These are phyloP conservation scores for Pythium utonaiense DNA, from an alignment of 352 stramenopile species.

Conservation along the genomic window DNA sequence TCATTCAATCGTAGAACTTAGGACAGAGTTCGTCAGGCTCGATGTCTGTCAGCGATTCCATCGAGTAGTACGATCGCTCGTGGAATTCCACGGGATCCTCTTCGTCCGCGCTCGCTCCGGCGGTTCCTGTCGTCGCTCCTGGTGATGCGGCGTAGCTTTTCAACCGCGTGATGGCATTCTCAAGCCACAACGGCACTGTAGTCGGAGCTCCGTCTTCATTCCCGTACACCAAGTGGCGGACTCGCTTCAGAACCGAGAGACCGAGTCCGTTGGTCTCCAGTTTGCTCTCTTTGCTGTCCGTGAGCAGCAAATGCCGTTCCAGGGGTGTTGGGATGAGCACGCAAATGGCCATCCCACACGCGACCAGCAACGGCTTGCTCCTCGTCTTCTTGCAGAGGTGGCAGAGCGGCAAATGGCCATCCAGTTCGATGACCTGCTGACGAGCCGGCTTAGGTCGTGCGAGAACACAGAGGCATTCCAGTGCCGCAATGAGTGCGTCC, in stretches of 20 bases:
- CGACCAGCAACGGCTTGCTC: slow-evolving; percentile 29
- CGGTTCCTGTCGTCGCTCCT: background rate
- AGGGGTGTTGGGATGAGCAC: slow-evolving; percentile 41
- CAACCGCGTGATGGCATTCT: slow-evolving; percentile 38
- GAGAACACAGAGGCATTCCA: slow-evolving; percentile 52
- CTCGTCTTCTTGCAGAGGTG: slow-evolving; percentile 41
- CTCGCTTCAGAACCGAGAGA: slow-evolving; percentile 46
- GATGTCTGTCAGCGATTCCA: slow-evolving; percentile 53
- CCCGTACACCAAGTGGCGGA: slow-evolving; percentile 32
- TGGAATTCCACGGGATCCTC: slow-evolving; percentile 46
- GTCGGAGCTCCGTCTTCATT: slow-evolving; percentile 5
- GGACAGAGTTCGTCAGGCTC: slow-evolving; percentile 50
- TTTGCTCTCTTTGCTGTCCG: slow-evolving; percentile 52
- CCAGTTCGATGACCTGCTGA: slow-evolving; percentile 47
- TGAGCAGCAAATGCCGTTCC: slow-evolving; percentile 36
- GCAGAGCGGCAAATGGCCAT: slow-evolving; percentile 54
- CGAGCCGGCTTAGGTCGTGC: slow-evolving; percentile 40
- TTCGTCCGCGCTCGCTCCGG: background rate
- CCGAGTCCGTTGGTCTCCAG: slow-evolving; percentile 49
- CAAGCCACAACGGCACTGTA: slow-evolving; percentile 32
- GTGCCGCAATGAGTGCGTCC: slow-evolving; percentile 40
- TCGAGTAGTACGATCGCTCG: slow-evolving; percentile 55
- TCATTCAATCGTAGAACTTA: slow-evolving; percentile 33
- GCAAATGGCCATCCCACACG: slow-evolving; percentile 45
- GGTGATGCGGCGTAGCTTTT: slow-evolving; percentile 19